Evolutionary conservation across 140 eudicot species (phyloP), one percentile per base, ranked within the genome.

Genomic region (Oenanthe javanica): DNA sequence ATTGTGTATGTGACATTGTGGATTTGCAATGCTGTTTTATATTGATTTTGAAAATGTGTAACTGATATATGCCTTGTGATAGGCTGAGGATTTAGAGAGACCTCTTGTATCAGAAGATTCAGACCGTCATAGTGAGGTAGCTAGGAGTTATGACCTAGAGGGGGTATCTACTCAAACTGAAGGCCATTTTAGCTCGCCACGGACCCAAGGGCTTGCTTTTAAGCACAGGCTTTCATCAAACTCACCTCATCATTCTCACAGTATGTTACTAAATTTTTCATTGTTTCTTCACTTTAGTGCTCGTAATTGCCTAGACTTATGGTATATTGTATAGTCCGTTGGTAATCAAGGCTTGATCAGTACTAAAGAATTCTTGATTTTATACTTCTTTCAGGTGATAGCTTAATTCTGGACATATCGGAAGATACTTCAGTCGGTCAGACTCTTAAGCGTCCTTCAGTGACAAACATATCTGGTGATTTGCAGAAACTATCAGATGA

Each of bases 1-100:
- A 31, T 66, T 66, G 40, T 27, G 72, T 27, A 27, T 11, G 0
- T 59, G 69, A 16, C 49, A 18, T 70, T 36, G 11, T 64, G 73
- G 18, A 14, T 15, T 38, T 67, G 38, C 27, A 13, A 8, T 6
- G 31, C 2, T 18, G 76, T 42, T 42, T 40, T 71, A 31, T 70
- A 31, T 45, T 77, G 16, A 31, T 13, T 25, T 12, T 31, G 31
- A 31, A 31, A 31, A 31, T 31, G 18, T 43, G 16, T 79, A 6
- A 45, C 69, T 13, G 48, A 51, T 78, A 76, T 31, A 59, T 45
- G 80, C 80, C 10, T 85, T 79, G 57, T 61, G 73, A 9, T 86
- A 95, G 97, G 95, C 74, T 76, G 86, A 92, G 82, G 99, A 95
- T 46, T 82, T 90, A 72, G 97, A 95, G 84, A 83, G 92, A 72